Base-by-base conservation (phyloP, 2,329 filamentous ascomycete species). In the Nannizziopsis arthrosporioides region DNA sequence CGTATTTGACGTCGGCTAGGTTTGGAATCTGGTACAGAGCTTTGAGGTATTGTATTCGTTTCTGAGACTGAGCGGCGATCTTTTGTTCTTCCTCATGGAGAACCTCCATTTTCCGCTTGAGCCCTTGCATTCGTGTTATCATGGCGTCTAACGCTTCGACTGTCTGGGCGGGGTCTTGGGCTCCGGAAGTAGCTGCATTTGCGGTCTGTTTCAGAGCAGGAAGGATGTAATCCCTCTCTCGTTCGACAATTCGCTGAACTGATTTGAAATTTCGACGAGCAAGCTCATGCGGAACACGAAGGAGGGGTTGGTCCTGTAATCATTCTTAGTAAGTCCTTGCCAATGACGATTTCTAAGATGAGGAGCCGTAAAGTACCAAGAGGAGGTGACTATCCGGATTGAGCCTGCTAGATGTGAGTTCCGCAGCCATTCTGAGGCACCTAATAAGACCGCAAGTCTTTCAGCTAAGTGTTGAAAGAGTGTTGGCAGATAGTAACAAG, bases 191-290 rank as follows among this genome's bases (percentile, higher is more conserved):
- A 42, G 84, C 81, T 50, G 78, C 75, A 56, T 81, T 83, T 36
- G 73, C 69, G 37, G 73, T 67, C 34, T 72, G 63, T 56, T 73
- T 72, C 45, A 81, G 68, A 30, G 71, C 57, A 9, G 68, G 64
- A 22, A 72, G 60, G 38, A 73, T 62, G 54, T 69, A 59, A 53
- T 73, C 70, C 52, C 64, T 64, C 49, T 74, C 71, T 47, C 69
- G 64, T 53, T 74, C 71, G 42, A 73, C 64, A 42, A 67, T 59
- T 38, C 68, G 63, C 55, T 68, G 72, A 38, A 82, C 80, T 2
- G 82, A 80, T 59, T 94, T 92, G 69, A 96, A 93, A 69, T 94
- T 96, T 65, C 92, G 90, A 48, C 88, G 84, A 17, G 93, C 81
- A 49, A 95, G 83, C 64, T 96, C 92, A 67, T 90, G 84, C 14